Conservation (phyloP, 108 stramenopile species). For the Asterionellopsis glacialis region DNA sequence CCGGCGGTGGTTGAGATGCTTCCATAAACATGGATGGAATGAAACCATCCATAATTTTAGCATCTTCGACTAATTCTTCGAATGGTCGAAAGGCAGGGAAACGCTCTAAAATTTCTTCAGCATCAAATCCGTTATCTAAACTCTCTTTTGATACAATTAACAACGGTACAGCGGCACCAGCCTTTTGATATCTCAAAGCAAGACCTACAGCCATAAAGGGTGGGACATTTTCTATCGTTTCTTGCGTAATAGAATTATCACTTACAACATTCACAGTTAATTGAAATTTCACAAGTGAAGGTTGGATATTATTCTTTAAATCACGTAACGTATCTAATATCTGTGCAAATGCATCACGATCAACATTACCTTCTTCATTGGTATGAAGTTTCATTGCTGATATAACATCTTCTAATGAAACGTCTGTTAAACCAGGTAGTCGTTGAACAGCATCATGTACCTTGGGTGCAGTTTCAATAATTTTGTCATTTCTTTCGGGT, state of each 20-base stretch:
- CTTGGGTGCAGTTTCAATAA: conserved; percentile 8
- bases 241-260: neutral
- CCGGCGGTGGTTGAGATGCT: neutral
- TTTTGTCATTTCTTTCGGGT: conserved; percentile 16
- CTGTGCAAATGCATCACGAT: conserved; percentile 17
- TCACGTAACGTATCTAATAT: conserved; percentile 19
- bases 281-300: conserved; percentile 1
- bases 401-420: neutral
- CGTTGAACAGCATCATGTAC: conserved; percentile 12
- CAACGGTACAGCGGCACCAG: neutral
- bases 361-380: conserved; percentile 11
- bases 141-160: too few relatives aligned
- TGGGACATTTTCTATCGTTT: neutral
- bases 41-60: conserved; percentile 29
- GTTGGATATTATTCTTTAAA: neutral
- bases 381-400: conserved; percentile 11
- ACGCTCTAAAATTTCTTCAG: conserved; percentile 1
- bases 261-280: conserved; percentile 9
- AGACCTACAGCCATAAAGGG: conserved; percentile 21
- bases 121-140: neutral
- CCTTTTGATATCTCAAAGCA: conserved; percentile 21
- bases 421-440: conserved; percentile 17
- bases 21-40: conserved; percentile 26
- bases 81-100: conserved; percentile 29
- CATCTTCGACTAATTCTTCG: conserved; percentile 24